Conservation (phyloP, 2,329 filamentous ascomycete genomes). For the Rhinocladiella similis region DNA sequence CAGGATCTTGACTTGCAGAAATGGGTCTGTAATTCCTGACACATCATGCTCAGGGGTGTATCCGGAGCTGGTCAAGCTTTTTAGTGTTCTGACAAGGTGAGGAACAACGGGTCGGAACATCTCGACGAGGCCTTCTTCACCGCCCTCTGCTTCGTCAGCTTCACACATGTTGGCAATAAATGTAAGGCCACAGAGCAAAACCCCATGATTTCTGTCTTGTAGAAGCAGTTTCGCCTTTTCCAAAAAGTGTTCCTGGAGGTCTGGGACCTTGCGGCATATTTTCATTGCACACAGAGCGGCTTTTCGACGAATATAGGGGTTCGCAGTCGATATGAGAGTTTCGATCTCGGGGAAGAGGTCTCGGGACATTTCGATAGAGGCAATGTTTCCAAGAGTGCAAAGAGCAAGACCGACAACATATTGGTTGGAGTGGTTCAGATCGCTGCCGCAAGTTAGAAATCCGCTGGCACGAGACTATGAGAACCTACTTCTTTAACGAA, state of each 20-base stretch:
- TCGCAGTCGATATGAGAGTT: conserved; percentile 83
- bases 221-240: conserved; percentile 89
- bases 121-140: conserved; percentile 85
- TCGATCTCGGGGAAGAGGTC: conserved; percentile 97
- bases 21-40: conserved; percentile 95
- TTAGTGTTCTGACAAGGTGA: conserved; percentile 83
- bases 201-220: conserved; percentile 92
- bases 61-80: conserved; percentile 88
- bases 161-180: conserved; percentile 91
- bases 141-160: conserved; percentile 81
- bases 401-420: conserved; percentile 96
- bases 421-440: conserved; percentile 95
- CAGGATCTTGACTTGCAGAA: conserved; percentile 94
- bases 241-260: conserved; percentile 93
- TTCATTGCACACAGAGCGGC: conserved; percentile 98
- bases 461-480: neutral
- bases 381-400: conserved; percentile 95
- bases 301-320: conserved; percentile 97
- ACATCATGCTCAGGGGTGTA: conserved; percentile 98
- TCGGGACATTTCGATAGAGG: conserved; percentile 96
- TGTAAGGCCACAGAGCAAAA: conserved; percentile 87
- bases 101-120: conserved; percentile 87
- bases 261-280: conserved; percentile 96
- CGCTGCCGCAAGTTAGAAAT: conserved; percentile 59
- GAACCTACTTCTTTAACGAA: conserved; percentile 86